A percentile compares a stretch with the other conserved stretches of the same genome.
These are phyloP conservation scores for Sporothrix euskadiensis DNA, from an alignment of 2,329 filamentous ascomycete species.

Conservation along the genomic window DNA sequence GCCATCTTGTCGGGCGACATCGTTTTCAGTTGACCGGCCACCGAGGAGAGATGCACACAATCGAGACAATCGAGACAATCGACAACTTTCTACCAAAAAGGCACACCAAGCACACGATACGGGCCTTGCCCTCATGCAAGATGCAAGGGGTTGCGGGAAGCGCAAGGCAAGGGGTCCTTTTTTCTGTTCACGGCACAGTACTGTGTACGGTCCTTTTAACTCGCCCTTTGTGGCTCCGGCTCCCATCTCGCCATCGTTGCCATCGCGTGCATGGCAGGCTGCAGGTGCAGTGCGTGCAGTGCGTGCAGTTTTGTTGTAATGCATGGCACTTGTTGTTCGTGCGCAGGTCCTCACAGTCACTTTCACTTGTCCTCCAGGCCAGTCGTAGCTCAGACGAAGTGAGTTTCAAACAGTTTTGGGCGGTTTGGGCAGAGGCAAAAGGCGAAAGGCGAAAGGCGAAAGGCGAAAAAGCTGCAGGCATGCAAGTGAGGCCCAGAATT, in stretches of 20 bases:
- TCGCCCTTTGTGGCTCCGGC: not conserved
- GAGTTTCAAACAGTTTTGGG: not conserved
- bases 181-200: not conserved
- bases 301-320: not conserved
- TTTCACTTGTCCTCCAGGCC: not conserved
- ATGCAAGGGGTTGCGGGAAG: not conserved
- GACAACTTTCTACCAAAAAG: too few relatives aligned
- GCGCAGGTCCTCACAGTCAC: not conserved
- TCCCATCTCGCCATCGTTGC: not conserved
- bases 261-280: not conserved
- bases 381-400: constrained; percentile 4
- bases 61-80: not conserved
- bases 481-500: constrained; percentile 2
- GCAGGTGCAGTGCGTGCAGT: not conserved
- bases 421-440: not conserved
- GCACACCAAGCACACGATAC: not conserved
- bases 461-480: not conserved
- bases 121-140: constrained; percentile 19
- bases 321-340: not conserved
- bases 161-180: not conserved
- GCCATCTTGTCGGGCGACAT: not conserved
- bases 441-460: not conserved
- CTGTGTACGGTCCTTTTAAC: not conserved
- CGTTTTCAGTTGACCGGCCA: not conserved
- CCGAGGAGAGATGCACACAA: not conserved